Evolutionary conservation across 2,329 filamentous ascomycete genomes (phyloP), one percentile per base, ranked within the genome.

Genomic region (Neopestalotiopsis clavispora): DNA sequence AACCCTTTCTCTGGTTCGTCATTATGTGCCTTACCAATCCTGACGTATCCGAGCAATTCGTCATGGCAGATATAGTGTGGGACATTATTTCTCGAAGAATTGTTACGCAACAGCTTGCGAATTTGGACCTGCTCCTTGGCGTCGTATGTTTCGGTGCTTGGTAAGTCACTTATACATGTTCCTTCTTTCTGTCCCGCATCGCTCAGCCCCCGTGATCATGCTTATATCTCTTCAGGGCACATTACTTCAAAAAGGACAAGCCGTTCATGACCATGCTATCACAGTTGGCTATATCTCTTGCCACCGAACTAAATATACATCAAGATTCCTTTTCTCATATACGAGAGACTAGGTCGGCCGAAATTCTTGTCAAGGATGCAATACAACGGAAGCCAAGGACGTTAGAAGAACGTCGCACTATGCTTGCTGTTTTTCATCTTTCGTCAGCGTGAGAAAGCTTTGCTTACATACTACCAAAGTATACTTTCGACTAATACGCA

Each of bases 191-290:
- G 17, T 28, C 12, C 5, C 58, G 10, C 1, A n/a, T 60, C 58
- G 1, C 9, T 12, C 20, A 6, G 28, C n/a, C 23, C 30, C 9
- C 2, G 1, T 30, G 1, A 13, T 28, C 4, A 42, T 9, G 68
- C 61, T n/a, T 6, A 63, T 71, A 23, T 59, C 52, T 23, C 42
- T n/a, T 73, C 34, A 38, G 34, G 34, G 34, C 71, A 59, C 72
- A 73, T 13, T 71, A 73, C 17, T 68, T 69, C 67, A 72, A 71
- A 66, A 62, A 66, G 30, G 67, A 76, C 30, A 75, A 71, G 30
- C 75, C 74, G 2, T 75, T 75, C 45, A 74, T 74, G 73, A 69
- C 57, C 32, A 76, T 74, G 71, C 69, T 76, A 4, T 58, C 74
- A 7, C 72, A 75, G 40, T 34, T 77, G 4, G 72, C 74, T 12